Evolutionary conservation across 2,329 filamentous ascomycete species (phyloP).

Genomic region (Penicillium decumbens): DNA sequence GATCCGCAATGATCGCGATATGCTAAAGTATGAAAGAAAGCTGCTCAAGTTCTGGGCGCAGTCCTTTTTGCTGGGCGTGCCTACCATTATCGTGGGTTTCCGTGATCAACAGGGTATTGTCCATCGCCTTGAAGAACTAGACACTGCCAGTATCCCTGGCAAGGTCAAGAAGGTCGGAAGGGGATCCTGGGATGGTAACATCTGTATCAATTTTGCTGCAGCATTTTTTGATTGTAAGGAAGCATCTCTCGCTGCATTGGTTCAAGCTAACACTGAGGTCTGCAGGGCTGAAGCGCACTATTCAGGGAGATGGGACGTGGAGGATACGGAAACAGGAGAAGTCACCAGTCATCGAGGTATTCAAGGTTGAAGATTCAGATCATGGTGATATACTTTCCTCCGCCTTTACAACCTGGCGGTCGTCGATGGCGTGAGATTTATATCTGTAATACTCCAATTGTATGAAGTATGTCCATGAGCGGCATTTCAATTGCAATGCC

Average conservation of each 20-base stretch:
- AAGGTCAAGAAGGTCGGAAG: conserved; percentile 64
- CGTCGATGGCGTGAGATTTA: neutral
- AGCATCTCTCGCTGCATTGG: neutral
- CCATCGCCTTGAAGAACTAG: conserved; percentile 67
- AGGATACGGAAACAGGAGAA: conserved; percentile 65
- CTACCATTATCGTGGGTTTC: conserved; percentile 87
- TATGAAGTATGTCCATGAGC: neutral
- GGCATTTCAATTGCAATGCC: neutral
- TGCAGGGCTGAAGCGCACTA: conserved; percentile 59
- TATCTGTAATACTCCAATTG: neutral
- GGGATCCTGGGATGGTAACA: conserved; percentile 80
- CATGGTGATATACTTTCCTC: conserved; percentile 71
- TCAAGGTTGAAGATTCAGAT: conserved; percentile 66
- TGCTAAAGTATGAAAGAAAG: conserved; percentile 77
- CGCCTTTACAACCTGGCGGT: conserved; percentile 70
- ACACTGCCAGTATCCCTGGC: conserved; percentile 72
- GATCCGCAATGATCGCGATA: conserved; percentile 63
- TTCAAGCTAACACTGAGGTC: conserved; percentile 1
- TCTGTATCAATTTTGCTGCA: conserved; percentile 85
- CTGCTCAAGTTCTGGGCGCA: conserved; percentile 96
- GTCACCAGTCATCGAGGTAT: conserved; percentile 65
- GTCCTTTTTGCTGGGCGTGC: conserved; percentile 87
- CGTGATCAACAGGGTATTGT: conserved; percentile 69
- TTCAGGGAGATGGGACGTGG: conserved; percentile 70
- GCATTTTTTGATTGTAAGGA: conserved; percentile 69